Evolutionary conservation across 1,139 yeast species (phyloP), one percentile per base, ranked within the genome.

Genomic region (Nakaseomyces delphensis): DNA sequence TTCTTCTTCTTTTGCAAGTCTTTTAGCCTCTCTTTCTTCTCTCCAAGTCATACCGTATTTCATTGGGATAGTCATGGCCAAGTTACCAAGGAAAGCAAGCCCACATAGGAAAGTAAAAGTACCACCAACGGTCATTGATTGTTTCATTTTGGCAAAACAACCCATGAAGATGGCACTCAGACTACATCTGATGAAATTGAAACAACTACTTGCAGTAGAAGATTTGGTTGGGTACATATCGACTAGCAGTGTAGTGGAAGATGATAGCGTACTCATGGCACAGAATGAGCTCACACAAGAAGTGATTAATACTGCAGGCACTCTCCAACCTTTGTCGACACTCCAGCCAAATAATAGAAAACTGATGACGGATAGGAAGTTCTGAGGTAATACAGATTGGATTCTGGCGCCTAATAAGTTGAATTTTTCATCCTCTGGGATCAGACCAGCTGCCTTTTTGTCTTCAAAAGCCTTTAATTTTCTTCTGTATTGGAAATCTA

Each of bases 341-440:
- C 82, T 70, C 94, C 95, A 85, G 1, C 91, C 94, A 62, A 76
- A 83, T 2, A 77, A 57, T 1, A 79, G 47, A 5, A 72, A 59
- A 0, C 75, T 67, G 8, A 48, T 45, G 1, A 63, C 60, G 3
- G 71, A 52, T n/a, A 66, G 49, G 7, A 69, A 48, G 20, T 59
- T 52, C 38, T 59, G 65, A 13, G 77, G 73, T 29, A 67, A 46
- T 0, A 67, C 63, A 33, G 63, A 63, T 37, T 54, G 52, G 38
- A 79, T 56, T 38, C 85, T 67, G 7, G 78, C 72, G 38, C 64
- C 66, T 43, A 76, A 69, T 14, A 76, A 67, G 50, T 62, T 66
- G 50, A 75, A 70, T 39, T 51, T 51, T 14, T 56, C 48, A 40
- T 55, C 56, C 19, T 48, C 40, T 5, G 60, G 50, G 10, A 51